phyloP scores from a whole-genome alignment of 164 flowering plant species.

The Macadamia tetraphylla region DNA sequence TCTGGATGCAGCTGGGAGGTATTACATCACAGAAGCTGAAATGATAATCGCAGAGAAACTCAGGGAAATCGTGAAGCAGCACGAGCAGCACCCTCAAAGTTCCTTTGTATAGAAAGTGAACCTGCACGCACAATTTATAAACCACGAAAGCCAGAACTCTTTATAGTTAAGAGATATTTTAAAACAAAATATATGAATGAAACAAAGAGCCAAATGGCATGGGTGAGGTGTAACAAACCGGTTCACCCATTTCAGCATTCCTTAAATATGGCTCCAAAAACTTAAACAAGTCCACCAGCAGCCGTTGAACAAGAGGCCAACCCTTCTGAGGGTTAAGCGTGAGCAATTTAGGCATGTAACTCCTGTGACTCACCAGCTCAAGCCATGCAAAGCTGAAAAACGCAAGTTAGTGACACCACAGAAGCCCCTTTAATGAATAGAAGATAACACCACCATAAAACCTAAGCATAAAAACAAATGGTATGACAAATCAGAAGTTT shows the following conservation, averaged over 20 bases:
- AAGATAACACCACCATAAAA: not conserved
- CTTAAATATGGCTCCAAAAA: constrained; percentile 95
- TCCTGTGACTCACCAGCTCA: constrained; percentile 87
- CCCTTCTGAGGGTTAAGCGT: constrained; percentile 74
- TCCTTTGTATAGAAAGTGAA: constrained; percentile 86
- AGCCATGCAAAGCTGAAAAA: constrained; percentile 94
- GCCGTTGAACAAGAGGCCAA: constrained; percentile 82
- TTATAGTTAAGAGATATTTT: not conserved
- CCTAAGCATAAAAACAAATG: not conserved
- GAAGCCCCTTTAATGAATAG: not conserved
- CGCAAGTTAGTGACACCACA: constrained; percentile 7
- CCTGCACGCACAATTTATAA: constrained; percentile 33
- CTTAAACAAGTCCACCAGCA: constrained; percentile 80
- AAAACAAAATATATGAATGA: not conserved
- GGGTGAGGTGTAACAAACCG: constrained; percentile 38
- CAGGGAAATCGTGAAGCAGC: constrained; percentile 97
- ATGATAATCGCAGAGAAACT: constrained; percentile 94
- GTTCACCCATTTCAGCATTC: constrained; percentile 74
- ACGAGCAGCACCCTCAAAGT: constrained; percentile 88
- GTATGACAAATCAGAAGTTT: not conserved
- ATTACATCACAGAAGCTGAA: constrained; percentile 98
- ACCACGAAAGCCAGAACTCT: not conserved
- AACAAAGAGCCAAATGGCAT: not conserved
- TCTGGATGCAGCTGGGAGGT: constrained; percentile 97
- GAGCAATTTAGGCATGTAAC: constrained; percentile 95